A percentile compares a stretch with the other conserved stretches of the same genome.
These are phyloP conservation scores for Candida xiaguanensis DNA, from an alignment of 805 yeast species.

Conservation along the genomic window DNA sequence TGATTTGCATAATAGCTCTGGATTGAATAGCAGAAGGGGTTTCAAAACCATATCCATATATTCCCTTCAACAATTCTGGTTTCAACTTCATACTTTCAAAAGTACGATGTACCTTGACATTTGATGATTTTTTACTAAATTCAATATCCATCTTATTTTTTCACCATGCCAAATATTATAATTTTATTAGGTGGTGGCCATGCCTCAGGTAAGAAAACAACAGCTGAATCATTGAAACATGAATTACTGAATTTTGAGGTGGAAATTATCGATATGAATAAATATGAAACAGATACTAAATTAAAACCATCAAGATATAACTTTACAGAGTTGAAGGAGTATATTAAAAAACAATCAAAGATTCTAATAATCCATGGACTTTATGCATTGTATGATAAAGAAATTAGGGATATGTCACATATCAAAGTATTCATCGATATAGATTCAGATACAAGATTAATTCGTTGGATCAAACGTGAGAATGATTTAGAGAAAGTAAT, in stretches of 20 bases:
- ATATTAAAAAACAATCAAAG: constrained; percentile 14
- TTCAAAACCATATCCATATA: constrained; percentile 91
- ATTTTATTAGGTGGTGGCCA: constrained; percentile 62
- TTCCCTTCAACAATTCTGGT: constrained; percentile 45
- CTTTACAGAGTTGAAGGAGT: constrained; percentile 24
- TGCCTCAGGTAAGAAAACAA: constrained; percentile 50
- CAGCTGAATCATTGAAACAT: constrained; percentile 33
- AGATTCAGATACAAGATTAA: constrained; percentile 79
- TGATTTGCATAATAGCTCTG: constrained; percentile 93
- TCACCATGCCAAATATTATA: constrained; percentile 14
- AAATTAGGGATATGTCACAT: constrained; percentile 51
- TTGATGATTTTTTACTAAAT: constrained; percentile 38
- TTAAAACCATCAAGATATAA: constrained; percentile 42
- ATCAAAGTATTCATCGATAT: constrained; percentile 75
- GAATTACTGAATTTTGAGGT: constrained; percentile 22
- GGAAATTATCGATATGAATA: constrained; percentile 43
- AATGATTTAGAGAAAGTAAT: constrained; percentile 35
- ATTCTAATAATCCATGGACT: constrained; percentile 63
- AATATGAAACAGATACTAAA: constrained; percentile 22
- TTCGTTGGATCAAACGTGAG: constrained; percentile 65
- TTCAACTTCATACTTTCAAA: constrained; percentile 41
- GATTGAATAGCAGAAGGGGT: constrained; percentile 96
- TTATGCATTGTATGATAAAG: constrained; percentile 69
- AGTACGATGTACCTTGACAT: constrained; percentile 50
- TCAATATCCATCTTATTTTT: constrained; percentile 51